Base-by-base conservation (phyloP, 129 eudicot species). In the Centella asiatica region DNA sequence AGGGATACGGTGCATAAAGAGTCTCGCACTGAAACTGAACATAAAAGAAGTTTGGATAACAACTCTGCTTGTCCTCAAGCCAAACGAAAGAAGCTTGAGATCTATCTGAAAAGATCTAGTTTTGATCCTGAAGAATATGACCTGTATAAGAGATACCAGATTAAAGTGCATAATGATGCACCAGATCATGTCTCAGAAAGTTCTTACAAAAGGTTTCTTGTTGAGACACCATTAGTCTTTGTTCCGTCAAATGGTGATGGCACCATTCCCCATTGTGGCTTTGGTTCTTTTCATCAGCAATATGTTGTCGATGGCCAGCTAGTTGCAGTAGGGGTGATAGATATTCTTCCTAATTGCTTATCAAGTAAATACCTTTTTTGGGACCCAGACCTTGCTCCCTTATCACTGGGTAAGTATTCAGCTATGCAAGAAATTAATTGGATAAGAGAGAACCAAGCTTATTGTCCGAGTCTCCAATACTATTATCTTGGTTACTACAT, bases 231-330 rank as follows among this genome's bases (percentile, higher is more conserved):
- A 29, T 76, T 85, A 31, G 54, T 80, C 15, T 74, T 68, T 85
- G 75, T 90, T 68, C 86, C 86, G 23, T 49, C 95, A 60, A 57
- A 58, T 26, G 84, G 78, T 36, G 82, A 84, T 63, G 62, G 44
- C 63, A 65, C 72, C 9, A 85, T 70, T 64, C 95, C 99, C 51
- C 86, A 86, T 36, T 84, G 86, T 60, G 99, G 99, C 61, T 82
- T 92, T 68, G 99, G 99, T 44, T 92, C 99, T 63, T 92, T 92
- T 66, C 99, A 92, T 77, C 96, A 87, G 75, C 99, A 87, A 72
- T 92, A 92, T 78, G 20, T 78, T 65, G 65, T 92, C 45, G 81
- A 92, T 69, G 99, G 99, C 59, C 81, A 55, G 63, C 70, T 92
- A 25, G 78, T 82, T 75, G 96, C 99, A 14, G 99, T 92, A 66